A percentile compares a stretch with the other conserved stretches of the same genome.
phyloP scores from a whole-genome alignment of 2,329 filamentous ascomycete species.

The Dactylellina leptospora region DNA sequence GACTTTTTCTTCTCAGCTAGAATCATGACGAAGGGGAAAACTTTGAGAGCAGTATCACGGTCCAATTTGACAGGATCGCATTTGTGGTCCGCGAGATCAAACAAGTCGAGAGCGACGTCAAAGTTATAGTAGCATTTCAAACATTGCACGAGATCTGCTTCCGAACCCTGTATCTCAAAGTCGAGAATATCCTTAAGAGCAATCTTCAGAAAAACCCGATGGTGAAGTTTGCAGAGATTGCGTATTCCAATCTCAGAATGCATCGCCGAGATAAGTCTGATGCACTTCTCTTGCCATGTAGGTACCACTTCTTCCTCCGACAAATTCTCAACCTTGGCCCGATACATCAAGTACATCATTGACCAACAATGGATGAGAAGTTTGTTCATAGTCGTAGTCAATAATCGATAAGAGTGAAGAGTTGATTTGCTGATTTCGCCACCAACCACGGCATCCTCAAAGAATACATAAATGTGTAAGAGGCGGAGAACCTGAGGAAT shows the following conservation, averaged over 20 bases:
- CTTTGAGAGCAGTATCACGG: constrained; percentile 77
- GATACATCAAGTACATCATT: constrained; percentile 71
- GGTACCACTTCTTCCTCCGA: constrained; percentile 38
- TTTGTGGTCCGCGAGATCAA: constrained; percentile 78
- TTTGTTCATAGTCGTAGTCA: constrained; percentile 79
- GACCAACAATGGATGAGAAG: constrained; percentile 90
- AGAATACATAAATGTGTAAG: constrained; percentile 79
- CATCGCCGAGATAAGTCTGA: constrained; percentile 80
- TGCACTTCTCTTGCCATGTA: constrained; percentile 60
- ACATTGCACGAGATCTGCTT: constrained; percentile 77
- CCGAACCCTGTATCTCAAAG: constrained; percentile 75
- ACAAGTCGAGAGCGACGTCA: constrained; percentile 58
- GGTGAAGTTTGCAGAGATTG: constrained; percentile 82
- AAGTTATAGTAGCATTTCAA: constrained; percentile 57
- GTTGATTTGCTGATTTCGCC: constrained; percentile 73
- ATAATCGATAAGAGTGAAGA: constrained; percentile 63
- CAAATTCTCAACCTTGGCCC: constrained; percentile 45
- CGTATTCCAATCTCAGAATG: constrained; percentile 86
- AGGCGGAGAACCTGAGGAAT: constrained; percentile 76
- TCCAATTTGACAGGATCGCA: constrained; percentile 81
- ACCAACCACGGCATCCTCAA: constrained; percentile 84
- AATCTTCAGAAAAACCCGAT: constrained; percentile 81
- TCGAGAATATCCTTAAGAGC: constrained; percentile 85
- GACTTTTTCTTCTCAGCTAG: constrained; percentile 81
- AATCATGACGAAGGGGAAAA: constrained; percentile 83